A percentile compares a stretch with the other conserved stretches of the same genome.
phyloP scores from a whole-genome alignment of 768 basidiomycete genomes.

The Leccinum imitatum region DNA sequence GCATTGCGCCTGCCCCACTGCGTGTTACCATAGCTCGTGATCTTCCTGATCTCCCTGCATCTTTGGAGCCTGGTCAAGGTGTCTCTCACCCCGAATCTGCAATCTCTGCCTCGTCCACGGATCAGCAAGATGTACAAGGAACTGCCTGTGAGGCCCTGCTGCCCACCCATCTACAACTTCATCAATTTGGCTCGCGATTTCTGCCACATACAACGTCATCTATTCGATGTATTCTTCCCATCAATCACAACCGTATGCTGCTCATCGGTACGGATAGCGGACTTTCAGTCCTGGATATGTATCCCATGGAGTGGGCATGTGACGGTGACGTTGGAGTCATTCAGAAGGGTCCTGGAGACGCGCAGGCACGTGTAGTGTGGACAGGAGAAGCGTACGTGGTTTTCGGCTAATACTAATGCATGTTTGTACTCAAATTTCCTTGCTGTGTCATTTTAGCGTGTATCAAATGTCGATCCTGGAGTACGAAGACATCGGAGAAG shows the following conservation, averaged over 20 bases:
- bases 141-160: conserved; percentile 49
- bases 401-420: not conserved
- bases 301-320: conserved; percentile 63
- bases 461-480: conserved; percentile 79
- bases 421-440: not conserved
- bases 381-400: conserved; percentile 67
- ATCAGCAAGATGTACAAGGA: conserved; percentile 36
- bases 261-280: conserved; percentile 81
- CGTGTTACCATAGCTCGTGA: conserved; percentile 47
- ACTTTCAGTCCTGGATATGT: conserved; percentile 80
- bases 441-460: conserved; percentile 45
- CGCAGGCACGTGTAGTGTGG: conserved; percentile 68
- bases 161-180: conserved; percentile 67
- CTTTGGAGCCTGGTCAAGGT: conserved; percentile 10
- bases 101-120: conserved; percentile 20
- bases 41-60: conserved; percentile 27
- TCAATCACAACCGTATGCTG: conserved; percentile 62
- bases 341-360: conserved; percentile 68
- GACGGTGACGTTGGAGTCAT: conserved; percentile 41
- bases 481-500: conserved; percentile 53
- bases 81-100: conserved; percentile 9
- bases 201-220: conserved; percentile 75
- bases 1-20: conserved; percentile 22
- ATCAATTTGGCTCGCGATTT: conserved; percentile 83
- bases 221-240: conserved; percentile 73